phyloP scores from a whole-genome alignment of 2,329 filamentous ascomycete genomes.

The Penicillium glabrum region DNA sequence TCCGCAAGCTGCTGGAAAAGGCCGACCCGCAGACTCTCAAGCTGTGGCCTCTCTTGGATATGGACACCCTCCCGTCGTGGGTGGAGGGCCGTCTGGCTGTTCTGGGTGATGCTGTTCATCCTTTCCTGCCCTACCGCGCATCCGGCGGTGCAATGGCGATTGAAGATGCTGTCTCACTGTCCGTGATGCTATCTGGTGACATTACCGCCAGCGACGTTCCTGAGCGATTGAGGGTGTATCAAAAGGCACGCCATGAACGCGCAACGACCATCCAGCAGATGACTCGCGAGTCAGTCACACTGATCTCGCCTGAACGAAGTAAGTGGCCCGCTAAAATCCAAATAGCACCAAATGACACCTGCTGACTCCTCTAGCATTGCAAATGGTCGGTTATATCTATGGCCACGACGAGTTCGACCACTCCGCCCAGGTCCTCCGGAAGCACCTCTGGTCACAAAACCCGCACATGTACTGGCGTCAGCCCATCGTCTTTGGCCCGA shows the following conservation, averaged over 20 bases:
- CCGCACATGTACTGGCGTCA: conserved; percentile 45
- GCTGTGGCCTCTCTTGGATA: conserved; percentile 63
- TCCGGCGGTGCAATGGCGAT: conserved; percentile 66
- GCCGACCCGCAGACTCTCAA: conserved; percentile 44
- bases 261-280: conserved; percentile 58
- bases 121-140: conserved; percentile 64
- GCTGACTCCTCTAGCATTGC: conserved; percentile 24
- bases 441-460: conserved; percentile 47
- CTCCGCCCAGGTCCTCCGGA: conserved; percentile 51
- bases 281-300: conserved; percentile 47
- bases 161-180: conserved; percentile 64
- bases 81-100: conserved; percentile 55
- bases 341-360: background rate
- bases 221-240: conserved; percentile 59
- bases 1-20: conserved; percentile 33
- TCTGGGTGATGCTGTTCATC: conserved; percentile 68
- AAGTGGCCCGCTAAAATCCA: background rate
- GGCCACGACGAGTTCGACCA: conserved; percentile 61
- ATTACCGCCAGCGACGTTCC: conserved; percentile 49
- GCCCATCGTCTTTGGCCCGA: conserved; percentile 49
- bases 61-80: conserved; percentile 60
- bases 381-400: conserved; percentile 51
- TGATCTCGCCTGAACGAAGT: conserved; percentile 19
- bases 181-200: conserved; percentile 54
- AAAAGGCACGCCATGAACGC: conserved; percentile 58